Base-by-base conservation (phyloP, 2,329 filamentous ascomycete species). In the Trichoderma sp. region DNA sequence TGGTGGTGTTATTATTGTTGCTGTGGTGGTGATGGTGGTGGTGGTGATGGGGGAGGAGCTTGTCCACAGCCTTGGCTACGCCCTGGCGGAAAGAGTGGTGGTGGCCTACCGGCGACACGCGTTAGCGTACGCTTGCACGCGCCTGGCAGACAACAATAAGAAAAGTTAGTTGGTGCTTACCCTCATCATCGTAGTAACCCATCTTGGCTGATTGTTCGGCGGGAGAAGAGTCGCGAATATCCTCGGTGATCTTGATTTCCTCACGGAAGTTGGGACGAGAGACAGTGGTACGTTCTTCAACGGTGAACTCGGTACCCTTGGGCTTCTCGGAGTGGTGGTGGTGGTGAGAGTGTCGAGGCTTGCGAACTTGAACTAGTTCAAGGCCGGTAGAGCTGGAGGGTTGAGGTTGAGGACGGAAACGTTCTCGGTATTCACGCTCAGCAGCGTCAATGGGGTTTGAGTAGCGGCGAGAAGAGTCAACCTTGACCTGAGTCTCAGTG, bases 401-500 rank as follows among this genome's bases (percentile, higher is more conserved):
- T 49, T 49, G 47, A 49, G 19, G 76, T 74, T 79, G 77, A 73
- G 76, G 79, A 70, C 77, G 75, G 71, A 72, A 61, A 73, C 86
- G 87, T 78, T 88, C 82, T 77, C 88, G 88, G 80, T 90, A 90
- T 81, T 89, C 84, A 81, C 86, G 87, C 82, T 91, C 89, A 77
- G 87, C 87, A 74, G 86, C 79, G 82, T 91, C 89, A 79, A 91
- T 84, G 74, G 85, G 81, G 74, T 80, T 84, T 75, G 83, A 79
- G 77, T 81, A 81, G 55, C 43, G 68, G 40, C 68, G 68, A 31
- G 60, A 59, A 73, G 76, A 77, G 80, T 92, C 85, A 78, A 89
- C 83, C 82, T 92, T 88, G 80, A 92, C 82, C 79, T 88, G 87
- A 80, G 87, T 85, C 80, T 91, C 87, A 77, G 86, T 83, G 83